Evolutionary conservation across 208 protist genomes (phyloP), one percentile per base, ranked within the genome.

Genomic region (Leptomonas seymouri): DNA sequence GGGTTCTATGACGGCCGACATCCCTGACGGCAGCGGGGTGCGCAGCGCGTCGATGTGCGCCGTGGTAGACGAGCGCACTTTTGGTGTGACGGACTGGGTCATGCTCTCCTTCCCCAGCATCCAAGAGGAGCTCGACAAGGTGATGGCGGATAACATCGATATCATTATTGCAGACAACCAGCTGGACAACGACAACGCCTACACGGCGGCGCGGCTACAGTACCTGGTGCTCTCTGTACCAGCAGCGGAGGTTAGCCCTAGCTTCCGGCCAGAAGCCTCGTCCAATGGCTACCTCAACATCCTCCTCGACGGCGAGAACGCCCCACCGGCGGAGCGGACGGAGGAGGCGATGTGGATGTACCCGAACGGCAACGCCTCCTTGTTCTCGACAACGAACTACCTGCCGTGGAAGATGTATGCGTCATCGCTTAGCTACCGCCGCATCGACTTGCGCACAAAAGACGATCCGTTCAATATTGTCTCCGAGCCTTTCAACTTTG

Each of bases 31-130:
- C n/a, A 59, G 64, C 23, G 28, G 50, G 16, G 66, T 31, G 25
- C 36, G 78, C 25, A 49, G 61, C 7, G 49, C 76, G 55, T 77
- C 77, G 16, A 83, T 93, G 76, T 93, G 88, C 71, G 74, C 84
- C 21, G 57, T 83, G 15, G 48, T 62, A 46, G 76, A 93, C 63
- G 85, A 81, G 63, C 74, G 79, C 25, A 77, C 80, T 18, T 94
- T 87, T 61, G 86, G 88, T 31, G 80, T 87, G 49, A 91, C 78
- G n/a, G 91, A 96, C 69, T 94, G 87, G 91, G 80, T 94, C 30
- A 78, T 87, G 67, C 28, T 96, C 41, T 82, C 88, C 25, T 57
- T 96, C 36, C 76, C 82, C 11, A 67, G 62, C 36, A 76, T 85
- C 42, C 68, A 75, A 30, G 66, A 80, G 49, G 74, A 80, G 74